Evolutionary conservation across 2,329 filamentous ascomycete species (phyloP).

Genomic region (Mycosphaerella sp.): DNA sequence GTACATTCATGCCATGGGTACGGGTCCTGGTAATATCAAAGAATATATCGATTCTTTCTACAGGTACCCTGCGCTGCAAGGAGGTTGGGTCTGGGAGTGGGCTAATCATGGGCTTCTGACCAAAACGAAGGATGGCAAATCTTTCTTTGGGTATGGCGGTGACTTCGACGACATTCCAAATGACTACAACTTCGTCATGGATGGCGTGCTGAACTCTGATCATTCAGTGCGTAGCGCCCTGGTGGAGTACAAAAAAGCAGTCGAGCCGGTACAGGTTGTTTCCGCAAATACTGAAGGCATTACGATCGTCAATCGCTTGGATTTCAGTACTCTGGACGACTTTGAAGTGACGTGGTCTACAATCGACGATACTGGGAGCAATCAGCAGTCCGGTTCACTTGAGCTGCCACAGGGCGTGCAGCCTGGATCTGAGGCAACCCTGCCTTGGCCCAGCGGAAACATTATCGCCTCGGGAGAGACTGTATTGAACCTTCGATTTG

Average conservation of each 20-base stretch:
- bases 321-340: constrained; percentile 36
- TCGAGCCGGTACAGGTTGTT: constrained; percentile 36
- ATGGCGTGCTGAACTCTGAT: constrained; percentile 40
- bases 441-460: constrained; percentile 15
- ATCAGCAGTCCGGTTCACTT: constrained; percentile 3
- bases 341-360: constrained; percentile 25
- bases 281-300: constrained; percentile 19
- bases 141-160: constrained; percentile 41
- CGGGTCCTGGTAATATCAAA: constrained; percentile 62
- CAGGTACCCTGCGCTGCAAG: constrained; percentile 55
- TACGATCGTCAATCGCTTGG: constrained; percentile 26
- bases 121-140: constrained; percentile 36
- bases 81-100: constrained; percentile 50
- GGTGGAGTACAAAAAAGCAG: constrained; percentile 41
- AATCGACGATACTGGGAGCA: constrained; percentile 14
- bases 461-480: constrained; percentile 11
- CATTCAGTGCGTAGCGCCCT: constrained; percentile 39
- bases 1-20: constrained; percentile 63
- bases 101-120: constrained; percentile 42
- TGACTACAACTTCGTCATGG: constrained; percentile 43
- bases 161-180: constrained; percentile 41
- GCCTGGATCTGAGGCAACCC: constrained; percentile 18
- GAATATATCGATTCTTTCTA: constrained; percentile 63
- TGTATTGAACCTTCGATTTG: constrained; percentile 30
- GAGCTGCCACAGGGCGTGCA: constrained; percentile 12